Conservation (phyloP, 495 filamentous ascomycete species). For the Aspergillus sparsus region DNA sequence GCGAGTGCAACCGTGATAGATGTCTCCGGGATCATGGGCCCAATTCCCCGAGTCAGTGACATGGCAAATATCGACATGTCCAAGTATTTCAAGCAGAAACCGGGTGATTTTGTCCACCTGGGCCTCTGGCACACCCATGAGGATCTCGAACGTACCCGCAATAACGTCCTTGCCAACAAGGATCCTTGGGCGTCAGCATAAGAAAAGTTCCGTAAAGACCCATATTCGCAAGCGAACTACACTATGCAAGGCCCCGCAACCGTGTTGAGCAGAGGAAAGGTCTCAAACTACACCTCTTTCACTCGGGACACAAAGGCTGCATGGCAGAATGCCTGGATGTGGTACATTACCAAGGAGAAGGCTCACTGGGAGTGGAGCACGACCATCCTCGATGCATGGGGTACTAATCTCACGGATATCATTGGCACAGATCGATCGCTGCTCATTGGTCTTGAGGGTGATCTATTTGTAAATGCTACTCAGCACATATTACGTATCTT, state of each 20-base stretch:
- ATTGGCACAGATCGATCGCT: slow-evolving; percentile 37
- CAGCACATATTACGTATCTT: too few relatives aligned
- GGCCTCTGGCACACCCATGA: slow-evolving; percentile 17
- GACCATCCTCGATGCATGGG: slow-evolving; percentile 40
- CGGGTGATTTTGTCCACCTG: slow-evolving; percentile 14
- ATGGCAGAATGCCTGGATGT: slow-evolving; percentile 42
- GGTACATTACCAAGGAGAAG: slow-evolving; percentile 39
- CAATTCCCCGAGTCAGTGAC: slow-evolving; percentile 8
- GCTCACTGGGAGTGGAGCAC: slow-evolving; percentile 33
- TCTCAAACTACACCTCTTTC: slow-evolving; percentile 38
- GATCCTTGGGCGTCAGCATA: slow-evolving; percentile 18
- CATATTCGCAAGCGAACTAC: slow-evolving; percentile 28
- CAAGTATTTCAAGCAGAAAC: slow-evolving; percentile 9
- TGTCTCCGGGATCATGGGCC: slow-evolving; percentile 6
- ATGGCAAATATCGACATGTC: slow-evolving; percentile 8
- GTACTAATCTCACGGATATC: slow-evolving; percentile 33
- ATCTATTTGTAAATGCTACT: slow-evolving; percentile 37
- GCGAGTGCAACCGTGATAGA: slow-evolving; percentile 7
- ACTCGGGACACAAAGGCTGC: slow-evolving; percentile 34
- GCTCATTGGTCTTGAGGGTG: slow-evolving; percentile 35
- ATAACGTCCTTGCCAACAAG: neutral
- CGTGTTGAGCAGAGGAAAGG: slow-evolving; percentile 28
- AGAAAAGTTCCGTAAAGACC: slow-evolving; percentile 12
- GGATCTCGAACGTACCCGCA: slow-evolving; percentile 14
- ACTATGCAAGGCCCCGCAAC: slow-evolving; percentile 32